Base-by-base conservation (phyloP, 2,329 filamentous ascomycete species). In the Diplodia scrobiculata region DNA sequence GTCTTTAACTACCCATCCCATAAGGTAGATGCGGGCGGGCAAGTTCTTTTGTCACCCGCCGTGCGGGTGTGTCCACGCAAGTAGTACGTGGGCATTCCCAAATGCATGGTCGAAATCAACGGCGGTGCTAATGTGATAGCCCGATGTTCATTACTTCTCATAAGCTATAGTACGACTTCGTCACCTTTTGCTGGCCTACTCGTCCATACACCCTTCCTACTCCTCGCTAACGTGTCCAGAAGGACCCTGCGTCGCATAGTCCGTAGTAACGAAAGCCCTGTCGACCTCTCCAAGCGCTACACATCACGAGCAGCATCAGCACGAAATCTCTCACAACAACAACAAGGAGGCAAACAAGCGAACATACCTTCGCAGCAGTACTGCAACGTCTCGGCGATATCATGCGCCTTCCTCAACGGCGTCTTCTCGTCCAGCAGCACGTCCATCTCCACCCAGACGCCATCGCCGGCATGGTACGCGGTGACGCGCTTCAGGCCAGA, bases 391-490 rank as follows among this genome's bases (percentile, higher is more conserved):
- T 89, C 86, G 0, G 84, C 84, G 48, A 88, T 78, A 73, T 89
- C 86, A 68, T 89, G 86, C 14, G 80, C 81, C 62, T 78, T 79
- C 52, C 80, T 80, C 62, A 88, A 70, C 59, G 78, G 82, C 47
- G 82, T 83, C 54, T 83, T 78, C 69, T 83, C 81, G 52, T 84
- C 81, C 69, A 88, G 76, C 41, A 89, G 74, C 21, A 88, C 80
- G 69, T 88, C 86, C 25, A 86, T 82, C 72, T 89, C 86, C 0
- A 86, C 85, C 80, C 86, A 88, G 1, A 88, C 79, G 6, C 85
- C 85, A 70, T 89, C 86, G 13, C 86, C 86, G 0, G 84, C 82
- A 70, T 88, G 86, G 69, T 89, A 88, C 0, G 84, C 83, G 69
- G 82, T 84, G 45, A 86, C 73, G 14, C 77, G 80, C 74, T 86